Evolutionary conservation across 768 basidiomycete species (phyloP), one percentile per base, ranked within the genome.

Genomic region (Artomyces pyxidatus): DNA sequence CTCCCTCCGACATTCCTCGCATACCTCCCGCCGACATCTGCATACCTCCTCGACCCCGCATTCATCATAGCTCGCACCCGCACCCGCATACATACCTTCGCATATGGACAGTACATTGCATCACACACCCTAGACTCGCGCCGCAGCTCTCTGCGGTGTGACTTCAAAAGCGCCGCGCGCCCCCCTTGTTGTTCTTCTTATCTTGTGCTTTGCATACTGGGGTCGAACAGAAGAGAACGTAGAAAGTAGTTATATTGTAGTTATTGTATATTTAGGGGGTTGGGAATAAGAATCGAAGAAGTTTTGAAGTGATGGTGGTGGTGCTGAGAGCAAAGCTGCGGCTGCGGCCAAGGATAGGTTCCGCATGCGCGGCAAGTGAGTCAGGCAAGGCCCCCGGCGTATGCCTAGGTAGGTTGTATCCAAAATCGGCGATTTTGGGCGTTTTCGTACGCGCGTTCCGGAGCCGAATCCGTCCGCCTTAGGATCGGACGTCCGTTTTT

Each of bases 211-310:
- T 40, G 53, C 50, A 53, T 54, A 17, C 51, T 23, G 52, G 42
- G 50, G 46, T 48, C 23, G 38, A 50, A 45, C 40, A 44, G 19
- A 50, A 50, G 50, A 46, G 22, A 43, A 42, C 47, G 25, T 46
- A 45, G 52, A 52, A 45, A 52, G 51, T 47, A 21, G 28, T 46
- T 50, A 52, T 52, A 54, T 52, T 54, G 53, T 54, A 54, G 53
- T 54, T 54, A 54, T 54, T 54, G 53, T 54, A 54, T 54, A 54
- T 54, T 54, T 54, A 54, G 50, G 39, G 42, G 42, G 44, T 42
- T 47, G 43, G 51, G 45, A 41, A 45, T 44, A 47, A 42, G 43
- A 48, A 32, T 44, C 27, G 35, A 48, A 53, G 50, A 48, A 54
- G 53, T 52, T 3, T 35, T 35, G 22, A 26, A n/a, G n/a, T n/a